Conservation (phyloP, 208 protist genomes). For the Angomonas deanei region DNA sequence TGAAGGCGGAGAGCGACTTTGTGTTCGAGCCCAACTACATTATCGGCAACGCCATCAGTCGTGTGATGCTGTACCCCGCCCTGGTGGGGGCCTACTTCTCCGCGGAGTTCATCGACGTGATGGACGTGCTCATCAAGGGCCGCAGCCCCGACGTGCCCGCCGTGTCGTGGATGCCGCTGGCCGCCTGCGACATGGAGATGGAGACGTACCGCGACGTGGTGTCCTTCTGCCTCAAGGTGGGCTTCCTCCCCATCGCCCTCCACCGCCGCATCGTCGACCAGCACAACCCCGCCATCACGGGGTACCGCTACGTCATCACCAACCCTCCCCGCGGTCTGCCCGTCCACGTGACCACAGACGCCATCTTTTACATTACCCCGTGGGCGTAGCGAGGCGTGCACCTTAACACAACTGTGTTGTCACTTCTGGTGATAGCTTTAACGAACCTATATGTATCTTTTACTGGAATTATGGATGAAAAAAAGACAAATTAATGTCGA, state of each 20-base stretch:
- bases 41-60: conserved; percentile 77
- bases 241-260: conserved; percentile 65
- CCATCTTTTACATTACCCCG: conserved; percentile 64
- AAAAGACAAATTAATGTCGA: neutral
- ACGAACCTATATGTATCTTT: neutral
- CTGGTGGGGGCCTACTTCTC: conserved; percentile 68
- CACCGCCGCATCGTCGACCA: conserved; percentile 60
- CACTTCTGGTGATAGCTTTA: no score
- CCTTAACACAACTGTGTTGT: no score
- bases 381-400: no score
- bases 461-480: neutral
- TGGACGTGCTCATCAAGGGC: conserved; percentile 74
- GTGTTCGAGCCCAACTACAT: conserved; percentile 83
- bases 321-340: conserved; percentile 65
- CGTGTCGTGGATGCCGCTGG: conserved; percentile 48
- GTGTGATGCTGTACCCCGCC: conserved; percentile 67
- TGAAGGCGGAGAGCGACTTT: conserved; percentile 65
- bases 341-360: conserved; percentile 51
- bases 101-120: conserved; percentile 74
- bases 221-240: conserved; percentile 50
- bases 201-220: conserved; percentile 76
- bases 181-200: conserved; percentile 36
- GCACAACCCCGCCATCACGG: conserved; percentile 49
- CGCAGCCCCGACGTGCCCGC: conserved; percentile 48
- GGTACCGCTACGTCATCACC: conserved; percentile 73